Base-by-base conservation (phyloP, 1,284 basidiomycete species). In the Malassezia caprae region DNA sequence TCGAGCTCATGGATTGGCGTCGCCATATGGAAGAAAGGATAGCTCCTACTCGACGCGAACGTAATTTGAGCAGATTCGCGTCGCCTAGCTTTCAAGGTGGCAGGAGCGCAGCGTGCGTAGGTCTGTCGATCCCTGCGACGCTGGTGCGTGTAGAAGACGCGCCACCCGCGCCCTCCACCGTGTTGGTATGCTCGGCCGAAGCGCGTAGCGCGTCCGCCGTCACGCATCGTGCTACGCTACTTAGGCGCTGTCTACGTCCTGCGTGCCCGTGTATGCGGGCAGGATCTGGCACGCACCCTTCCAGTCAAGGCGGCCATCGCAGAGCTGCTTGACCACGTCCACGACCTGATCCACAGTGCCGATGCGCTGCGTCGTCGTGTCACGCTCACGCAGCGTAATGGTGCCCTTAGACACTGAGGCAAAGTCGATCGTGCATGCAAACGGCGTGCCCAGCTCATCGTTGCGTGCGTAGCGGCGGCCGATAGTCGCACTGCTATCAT, bases 371-470 rank as follows among this genome's bases (percentile, higher is more conserved):
- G 84, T 81, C 48, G 87, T 96, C 46, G 90, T 90, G 77, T 96
- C 93, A 52, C 93, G 86, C 77, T 98, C 93, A 39, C 72, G 64
- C 41, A 74, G 52, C 39, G 72, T 74, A 60, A 74, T 65, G 86
- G 72, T 74, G 42, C 72, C 70, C 56, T 72, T 71, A 53, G 53
- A 56, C 86, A 77, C 76, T 88, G 90, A 91, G 24, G 91, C 93
- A 79, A 98, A 98, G 78, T 98, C 93, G 60, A 98, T 81, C 5
- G 94, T 98, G 64, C 91, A 81, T 51, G 93, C 93, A 75, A 87
- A 98, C 3, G 93, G 93, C 32, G 93, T 98, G 64, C 93, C 93
- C 40, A 99, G 82, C 78, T 98, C 94, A 78, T 99, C 93, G 78
- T 96, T 98, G 61, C 94, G 83, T 28, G 94, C 84, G 77, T 98